These are phyloP conservation scores for Didymosphaeria variabile DNA, from an alignment of 2,329 filamentous ascomycete genomes.

Conservation along the genomic window DNA sequence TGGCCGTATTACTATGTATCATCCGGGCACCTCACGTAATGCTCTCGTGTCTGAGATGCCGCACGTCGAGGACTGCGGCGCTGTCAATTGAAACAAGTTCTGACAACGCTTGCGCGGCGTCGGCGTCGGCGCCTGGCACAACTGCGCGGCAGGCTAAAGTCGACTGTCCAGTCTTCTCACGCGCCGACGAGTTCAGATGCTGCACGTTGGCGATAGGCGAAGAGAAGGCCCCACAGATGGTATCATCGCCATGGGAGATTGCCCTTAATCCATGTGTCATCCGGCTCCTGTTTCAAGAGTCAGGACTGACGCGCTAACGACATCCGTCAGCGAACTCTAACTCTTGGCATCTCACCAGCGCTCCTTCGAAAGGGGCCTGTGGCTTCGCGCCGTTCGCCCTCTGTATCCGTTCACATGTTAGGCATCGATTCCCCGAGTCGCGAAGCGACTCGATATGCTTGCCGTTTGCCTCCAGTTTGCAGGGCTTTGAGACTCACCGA, in stretches of 20 bases:
- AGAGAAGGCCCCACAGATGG: slow-evolving; percentile 1
- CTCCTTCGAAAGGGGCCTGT: neutral
- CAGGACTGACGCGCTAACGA: slow-evolving; percentile 8
- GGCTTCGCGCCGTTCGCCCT: neutral
- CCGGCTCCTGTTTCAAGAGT: slow-evolving; percentile 11
- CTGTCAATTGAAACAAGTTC: slow-evolving; percentile 6
- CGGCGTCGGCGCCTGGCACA: neutral
- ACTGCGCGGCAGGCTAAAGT: slow-evolving; percentile 5
- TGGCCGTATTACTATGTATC: slow-evolving; percentile 6
- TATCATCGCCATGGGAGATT: neutral
- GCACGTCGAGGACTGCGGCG: slow-evolving; percentile 12
- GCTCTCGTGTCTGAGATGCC: slow-evolving; percentile 13
- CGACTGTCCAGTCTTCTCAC: neutral
- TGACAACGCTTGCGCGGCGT: slow-evolving; percentile 14
- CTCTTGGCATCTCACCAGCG: neutral
- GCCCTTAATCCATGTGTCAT: slow-evolving; percentile 14
- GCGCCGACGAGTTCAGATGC: slow-evolving; percentile 1
- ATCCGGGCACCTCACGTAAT: slow-evolving; percentile 4
- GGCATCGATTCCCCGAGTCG: neutral
- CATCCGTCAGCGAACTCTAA: slow-evolving; percentile 1
- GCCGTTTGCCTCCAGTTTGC: neutral
- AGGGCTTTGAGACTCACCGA: slow-evolving; percentile 4
- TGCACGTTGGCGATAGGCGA: slow-evolving; percentile 12
- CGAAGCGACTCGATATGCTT: neutral
- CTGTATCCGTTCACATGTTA: neutral